These are phyloP conservation scores for Cylindrotheca closterium DNA, from an alignment of 108 stramenopile genomes.

Conservation along the genomic window DNA sequence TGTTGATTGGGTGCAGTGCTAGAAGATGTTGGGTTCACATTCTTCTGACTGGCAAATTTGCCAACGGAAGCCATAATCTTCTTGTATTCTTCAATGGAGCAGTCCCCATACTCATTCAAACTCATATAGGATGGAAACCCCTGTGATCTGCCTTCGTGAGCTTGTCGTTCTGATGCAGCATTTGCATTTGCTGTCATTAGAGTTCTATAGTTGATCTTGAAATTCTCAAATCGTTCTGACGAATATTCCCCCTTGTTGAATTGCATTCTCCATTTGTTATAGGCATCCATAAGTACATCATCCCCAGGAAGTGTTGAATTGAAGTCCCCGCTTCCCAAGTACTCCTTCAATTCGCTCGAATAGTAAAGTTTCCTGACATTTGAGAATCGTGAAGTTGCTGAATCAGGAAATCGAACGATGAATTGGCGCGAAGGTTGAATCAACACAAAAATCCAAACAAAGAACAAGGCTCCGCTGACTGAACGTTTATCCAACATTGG, in stretches of 20 bases:
- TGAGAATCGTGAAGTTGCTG: too few species aligned
- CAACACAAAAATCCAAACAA: too few species aligned
- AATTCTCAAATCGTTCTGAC: conserved; percentile 19
- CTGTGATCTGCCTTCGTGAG: conserved; percentile 9
- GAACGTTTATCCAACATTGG: too few species aligned
- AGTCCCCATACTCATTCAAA: conserved; percentile 81
- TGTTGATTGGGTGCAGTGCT: too few species aligned
- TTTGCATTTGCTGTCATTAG: conserved; percentile 31
- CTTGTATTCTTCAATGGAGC: conserved; percentile 76
- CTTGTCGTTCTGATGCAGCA: conserved; percentile 1
- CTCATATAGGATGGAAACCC: conserved; percentile 36
- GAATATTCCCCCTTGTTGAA: conserved; percentile 20
- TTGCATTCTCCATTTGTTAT: conserved; percentile 19
- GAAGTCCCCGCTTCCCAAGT: neutral
- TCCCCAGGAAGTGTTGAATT: neutral
- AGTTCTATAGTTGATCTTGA: conserved; percentile 15
- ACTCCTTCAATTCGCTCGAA: neutral
- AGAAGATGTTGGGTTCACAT: too few species aligned
- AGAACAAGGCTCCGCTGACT: too few species aligned
- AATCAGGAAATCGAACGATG: too few species aligned
- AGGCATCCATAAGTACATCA: conserved; percentile 2
- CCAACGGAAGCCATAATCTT: neutral
- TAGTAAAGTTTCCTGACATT: neutral
- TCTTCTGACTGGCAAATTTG: neutral
- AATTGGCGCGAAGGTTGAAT: too few species aligned